Conservation (phyloP, 495 filamentous ascomycete genomes). For the Penicillium robsamsonii region DNA sequence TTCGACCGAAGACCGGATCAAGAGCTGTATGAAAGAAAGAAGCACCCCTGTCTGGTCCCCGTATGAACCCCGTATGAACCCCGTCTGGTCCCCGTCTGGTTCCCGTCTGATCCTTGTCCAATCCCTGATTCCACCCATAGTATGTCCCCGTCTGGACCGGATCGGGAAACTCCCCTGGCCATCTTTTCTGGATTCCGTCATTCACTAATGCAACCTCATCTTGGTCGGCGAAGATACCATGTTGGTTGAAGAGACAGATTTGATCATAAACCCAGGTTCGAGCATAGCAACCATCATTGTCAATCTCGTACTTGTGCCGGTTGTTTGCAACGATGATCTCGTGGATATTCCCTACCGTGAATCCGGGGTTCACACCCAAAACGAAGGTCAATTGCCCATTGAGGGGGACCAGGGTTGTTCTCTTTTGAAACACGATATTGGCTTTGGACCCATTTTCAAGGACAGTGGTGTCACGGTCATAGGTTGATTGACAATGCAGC, state of each 20-base stretch:
- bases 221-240: neutral
- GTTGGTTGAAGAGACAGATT: neutral
- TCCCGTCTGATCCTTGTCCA: no score
- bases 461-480: neutral
- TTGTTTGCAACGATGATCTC: neutral
- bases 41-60: neutral
- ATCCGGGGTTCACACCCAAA: neutral
- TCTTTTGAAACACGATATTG: neutral
- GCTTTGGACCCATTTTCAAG: neutral
- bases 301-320: neutral
- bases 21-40: neutral
- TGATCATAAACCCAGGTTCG: neutral
- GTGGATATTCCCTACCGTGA: neutral
- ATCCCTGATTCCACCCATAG: neutral
- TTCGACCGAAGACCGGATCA: neutral
- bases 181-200: neutral
- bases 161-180: neutral
- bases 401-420: neutral
- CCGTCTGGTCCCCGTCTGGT: neutral
- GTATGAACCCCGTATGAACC: no score
- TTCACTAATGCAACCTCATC: neutral
- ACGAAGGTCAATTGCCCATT: neutral
- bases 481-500: neutral
- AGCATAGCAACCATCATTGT: neutral
- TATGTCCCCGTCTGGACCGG: neutral